Evolutionary conservation across 129 eudicot species (phyloP).

Genomic region (Flaveria robusta): DNA sequence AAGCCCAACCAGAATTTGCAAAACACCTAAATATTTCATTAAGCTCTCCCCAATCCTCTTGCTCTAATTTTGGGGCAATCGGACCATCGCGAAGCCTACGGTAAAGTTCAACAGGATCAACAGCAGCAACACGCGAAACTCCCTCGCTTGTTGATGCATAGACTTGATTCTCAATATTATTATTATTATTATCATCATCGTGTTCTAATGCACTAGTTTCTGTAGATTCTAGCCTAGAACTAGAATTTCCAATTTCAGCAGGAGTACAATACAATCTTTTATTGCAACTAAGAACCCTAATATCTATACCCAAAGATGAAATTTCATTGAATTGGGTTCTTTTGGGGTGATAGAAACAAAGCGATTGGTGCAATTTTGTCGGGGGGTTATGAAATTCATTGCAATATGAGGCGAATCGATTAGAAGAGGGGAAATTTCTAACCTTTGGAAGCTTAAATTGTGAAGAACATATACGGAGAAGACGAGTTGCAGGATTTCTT

Average conservation of each 20-base stretch:
- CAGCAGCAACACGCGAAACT: constrained; percentile 38
- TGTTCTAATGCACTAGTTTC: constrained; percentile 17
- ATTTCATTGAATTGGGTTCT: constrained; percentile 19
- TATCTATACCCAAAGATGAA: background rate
- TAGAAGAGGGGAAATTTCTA: constrained; percentile 21
- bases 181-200: background rate
- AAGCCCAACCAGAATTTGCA: constrained; percentile 76
- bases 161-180: background rate
- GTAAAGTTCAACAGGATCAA: constrained; percentile 73
- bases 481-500: constrained; percentile 45
- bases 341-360: constrained; percentile 19
- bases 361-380: constrained; percentile 23
- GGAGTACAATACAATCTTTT: constrained; percentile 40
- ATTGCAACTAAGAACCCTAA: constrained; percentile 18
- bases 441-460: constrained; percentile 30
- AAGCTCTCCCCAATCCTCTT: constrained; percentile 46
- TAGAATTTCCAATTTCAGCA: background rate
- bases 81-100: constrained; percentile 47
- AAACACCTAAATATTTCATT: constrained; percentile 54
- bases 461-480: constrained; percentile 53
- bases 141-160: constrained; percentile 27
- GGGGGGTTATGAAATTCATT: constrained; percentile 1
- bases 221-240: constrained; percentile 14
- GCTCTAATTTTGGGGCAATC: constrained; percentile 22
- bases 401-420: constrained; percentile 28